phyloP scores from a whole-genome alignment of 2,329 filamentous ascomycete species.

The Hypocreales sp. region DNA sequence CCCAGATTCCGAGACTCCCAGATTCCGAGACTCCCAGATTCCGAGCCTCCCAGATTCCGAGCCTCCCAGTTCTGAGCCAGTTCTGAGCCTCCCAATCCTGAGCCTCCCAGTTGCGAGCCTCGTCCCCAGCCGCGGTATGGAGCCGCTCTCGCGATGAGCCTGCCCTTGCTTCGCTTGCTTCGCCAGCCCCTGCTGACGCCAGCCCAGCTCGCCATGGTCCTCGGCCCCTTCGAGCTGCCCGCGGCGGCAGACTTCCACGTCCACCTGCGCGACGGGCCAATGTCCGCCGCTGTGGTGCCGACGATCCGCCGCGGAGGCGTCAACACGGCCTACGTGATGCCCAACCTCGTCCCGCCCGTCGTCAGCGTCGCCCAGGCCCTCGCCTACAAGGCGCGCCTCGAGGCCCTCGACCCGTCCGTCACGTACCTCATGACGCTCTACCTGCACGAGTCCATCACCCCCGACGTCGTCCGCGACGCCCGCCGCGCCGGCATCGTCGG shows the following conservation, averaged over 20 bases:
- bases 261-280: conserved; percentile 52
- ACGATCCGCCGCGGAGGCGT: conserved; percentile 44
- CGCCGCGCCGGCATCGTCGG: conserved; percentile 55
- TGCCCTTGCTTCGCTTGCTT: too few species aligned
- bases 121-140: too few species aligned
- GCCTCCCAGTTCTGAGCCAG: too few species aligned
- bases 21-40: too few species aligned
- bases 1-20: too few species aligned
- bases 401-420: conserved; percentile 44
- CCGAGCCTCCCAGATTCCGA: too few species aligned
- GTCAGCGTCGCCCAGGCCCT: conserved; percentile 47
- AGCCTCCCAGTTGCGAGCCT: too few species aligned
- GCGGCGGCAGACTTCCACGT: conserved; percentile 55
- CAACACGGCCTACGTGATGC: conserved; percentile 47
- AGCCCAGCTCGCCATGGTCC: too few species aligned
- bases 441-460: conserved; percentile 46
- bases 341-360: conserved; percentile 49
- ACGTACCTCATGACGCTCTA: conserved; percentile 53
- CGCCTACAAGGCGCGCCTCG: conserved; percentile 47
- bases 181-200: too few species aligned
- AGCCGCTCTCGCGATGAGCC: too few species aligned
- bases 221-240: conserved; percentile 32
- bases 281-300: conserved; percentile 41
- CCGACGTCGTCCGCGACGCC: conserved; percentile 57
- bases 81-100: too few species aligned